Conservation (phyloP, 345 rosid species). For the Isatis tinctoria region DNA sequence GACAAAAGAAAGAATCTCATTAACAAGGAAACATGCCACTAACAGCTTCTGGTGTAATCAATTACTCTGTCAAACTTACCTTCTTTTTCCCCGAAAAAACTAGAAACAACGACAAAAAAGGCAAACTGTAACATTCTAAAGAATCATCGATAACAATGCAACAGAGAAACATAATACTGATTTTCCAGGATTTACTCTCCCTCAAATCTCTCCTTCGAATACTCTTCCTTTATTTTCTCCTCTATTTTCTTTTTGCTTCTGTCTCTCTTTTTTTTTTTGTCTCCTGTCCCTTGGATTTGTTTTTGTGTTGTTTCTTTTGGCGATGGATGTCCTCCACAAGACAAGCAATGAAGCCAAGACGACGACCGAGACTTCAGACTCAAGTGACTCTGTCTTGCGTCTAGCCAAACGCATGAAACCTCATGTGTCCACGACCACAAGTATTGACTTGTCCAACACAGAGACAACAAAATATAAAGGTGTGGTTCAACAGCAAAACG, state of each 20-base stretch:
- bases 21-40: slow-evolving; percentile 18
- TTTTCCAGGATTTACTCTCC: slow-evolving; percentile 29
- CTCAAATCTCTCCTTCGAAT: slow-evolving; percentile 28
- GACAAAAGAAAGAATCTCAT: slow-evolving; percentile 1
- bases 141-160: background rate
- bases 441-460: background rate
- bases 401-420: slow-evolving; percentile 5
- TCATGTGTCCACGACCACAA: background rate
- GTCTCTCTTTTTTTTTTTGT: background rate
- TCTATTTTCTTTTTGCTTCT: background rate
- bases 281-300: background rate
- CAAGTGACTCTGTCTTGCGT: slow-evolving; percentile 12
- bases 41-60: slow-evolving; percentile 11
- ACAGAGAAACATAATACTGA: slow-evolving; percentile 12
- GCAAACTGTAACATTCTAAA: slow-evolving; percentile 30
- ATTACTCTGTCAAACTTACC: slow-evolving; percentile 12
- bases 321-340: slow-evolving; percentile 27
- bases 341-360: slow-evolving; percentile 5
- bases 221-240: background rate
- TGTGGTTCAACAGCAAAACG: slow-evolving; percentile 50
- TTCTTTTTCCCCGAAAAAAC: background rate
- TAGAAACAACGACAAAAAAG: background rate
- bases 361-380: slow-evolving; percentile 24
- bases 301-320: background rate
- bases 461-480: slow-evolving; percentile 46